Percentiles rank a stretch among this genome's conserved stretches.
These are phyloP conservation scores for Hypoxylon trugodes DNA, from an alignment of 495 filamentous ascomycete genomes.

Conservation along the genomic window DNA sequence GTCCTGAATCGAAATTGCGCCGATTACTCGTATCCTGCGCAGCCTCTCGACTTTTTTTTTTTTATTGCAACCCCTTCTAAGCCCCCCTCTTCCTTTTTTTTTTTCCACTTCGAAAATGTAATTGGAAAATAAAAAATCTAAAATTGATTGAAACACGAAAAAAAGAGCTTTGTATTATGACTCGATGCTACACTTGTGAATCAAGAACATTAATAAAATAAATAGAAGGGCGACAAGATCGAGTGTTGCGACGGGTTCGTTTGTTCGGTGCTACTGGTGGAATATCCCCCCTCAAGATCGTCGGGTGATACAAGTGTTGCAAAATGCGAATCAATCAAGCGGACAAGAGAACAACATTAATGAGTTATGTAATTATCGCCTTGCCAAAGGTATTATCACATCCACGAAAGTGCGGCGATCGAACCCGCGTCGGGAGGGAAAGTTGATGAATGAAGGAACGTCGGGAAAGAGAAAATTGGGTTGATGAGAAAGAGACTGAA, in stretches of 20 bases:
- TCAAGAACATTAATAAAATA: constrained; percentile 8
- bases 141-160: constrained; percentile 2
- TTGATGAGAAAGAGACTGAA: constrained; percentile 11
- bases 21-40: constrained; percentile 29
- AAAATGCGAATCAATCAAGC: constrained; percentile 2
- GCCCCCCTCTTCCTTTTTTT: constrained; percentile 19
- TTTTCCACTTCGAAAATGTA: not conserved
- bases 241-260: constrained; percentile 35
- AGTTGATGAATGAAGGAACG: constrained; percentile 27
- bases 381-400: constrained; percentile 10
- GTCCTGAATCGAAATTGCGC: constrained; percentile 35
- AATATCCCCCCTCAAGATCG: constrained; percentile 25
- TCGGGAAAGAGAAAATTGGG: constrained; percentile 15
- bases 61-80: constrained; percentile 19
- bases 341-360: constrained; percentile 4
- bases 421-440: constrained; percentile 13
- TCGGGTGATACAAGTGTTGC: constrained; percentile 12
- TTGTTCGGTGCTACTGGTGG: constrained; percentile 26
- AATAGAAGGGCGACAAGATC: constrained; percentile 33
- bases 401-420: constrained; percentile 3
- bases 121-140: not conserved
- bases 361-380: constrained; percentile 6
- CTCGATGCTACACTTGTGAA: constrained; percentile 12
- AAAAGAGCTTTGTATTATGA: constrained; percentile 2
- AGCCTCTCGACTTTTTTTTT: constrained; percentile 40